phyloP scores from a whole-genome alignment of 495 filamentous ascomycete genomes.

The Penicillium roqueforti region DNA sequence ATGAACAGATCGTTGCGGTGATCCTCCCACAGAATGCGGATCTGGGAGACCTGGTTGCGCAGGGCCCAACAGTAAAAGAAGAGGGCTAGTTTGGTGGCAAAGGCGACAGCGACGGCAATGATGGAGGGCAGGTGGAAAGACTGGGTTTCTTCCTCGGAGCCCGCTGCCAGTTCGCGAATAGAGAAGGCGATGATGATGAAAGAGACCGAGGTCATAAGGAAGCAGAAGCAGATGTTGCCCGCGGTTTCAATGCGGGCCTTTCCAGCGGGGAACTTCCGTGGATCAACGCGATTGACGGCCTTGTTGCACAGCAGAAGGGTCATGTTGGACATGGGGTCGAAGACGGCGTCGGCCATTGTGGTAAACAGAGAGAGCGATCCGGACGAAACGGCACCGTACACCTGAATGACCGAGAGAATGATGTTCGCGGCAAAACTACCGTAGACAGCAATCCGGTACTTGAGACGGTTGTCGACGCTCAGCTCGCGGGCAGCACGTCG shows the following conservation, averaged over 20 bases:
- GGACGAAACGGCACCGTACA: slow-evolving; percentile 84
- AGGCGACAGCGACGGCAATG: slow-evolving; percentile 81
- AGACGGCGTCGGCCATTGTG: slow-evolving; percentile 95
- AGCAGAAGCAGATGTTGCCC: slow-evolving; percentile 96
- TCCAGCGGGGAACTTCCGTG: slow-evolving; percentile 85
- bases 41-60: slow-evolving; percentile 82
- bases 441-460: slow-evolving; percentile 82
- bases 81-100: slow-evolving; percentile 73
- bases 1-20: slow-evolving; percentile 86
- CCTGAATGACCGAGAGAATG: slow-evolving; percentile 69
- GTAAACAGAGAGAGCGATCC: slow-evolving; percentile 92
- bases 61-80: slow-evolving; percentile 93
- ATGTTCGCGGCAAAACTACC: slow-evolving; percentile 88
- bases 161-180: slow-evolving; percentile 56
- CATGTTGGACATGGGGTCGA: slow-evolving; percentile 89
- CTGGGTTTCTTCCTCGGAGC: slow-evolving; percentile 42
- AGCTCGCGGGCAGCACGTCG: slow-evolving; percentile 72
- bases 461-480: slow-evolving; percentile 73
- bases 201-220: slow-evolving; percentile 90
- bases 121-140: slow-evolving; percentile 79
- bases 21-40: slow-evolving; percentile 89
- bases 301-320: slow-evolving; percentile 84
- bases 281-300: slow-evolving; percentile 82
- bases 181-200: slow-evolving; percentile 88
- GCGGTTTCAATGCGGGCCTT: slow-evolving; percentile 95